A percentile compares a stretch with the other conserved stretches of the same genome.
Conservation (phyloP, 495 filamentous ascomycete species). For the Penicillium daleae region DNA sequence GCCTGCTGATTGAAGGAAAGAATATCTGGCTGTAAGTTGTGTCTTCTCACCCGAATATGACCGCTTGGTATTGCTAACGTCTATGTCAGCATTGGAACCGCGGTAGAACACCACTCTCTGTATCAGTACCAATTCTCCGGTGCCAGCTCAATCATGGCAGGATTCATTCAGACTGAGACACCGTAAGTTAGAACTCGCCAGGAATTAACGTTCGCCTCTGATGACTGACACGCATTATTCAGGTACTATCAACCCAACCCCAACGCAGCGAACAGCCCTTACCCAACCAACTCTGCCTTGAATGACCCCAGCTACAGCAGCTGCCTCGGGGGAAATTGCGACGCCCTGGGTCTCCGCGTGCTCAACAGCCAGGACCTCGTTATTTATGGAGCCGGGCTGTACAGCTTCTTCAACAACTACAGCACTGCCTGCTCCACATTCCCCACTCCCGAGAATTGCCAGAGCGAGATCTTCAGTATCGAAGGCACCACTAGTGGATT, state of each 20-base stretch:
- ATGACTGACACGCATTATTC: background rate
- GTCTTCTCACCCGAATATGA: background rate
- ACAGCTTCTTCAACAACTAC: constrained; percentile 75
- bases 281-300: constrained; percentile 46
- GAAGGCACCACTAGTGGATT: constrained; percentile 43
- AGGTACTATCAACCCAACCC: constrained; percentile 69
- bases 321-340: constrained; percentile 57
- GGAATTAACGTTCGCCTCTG: background rate
- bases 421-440: constrained; percentile 49
- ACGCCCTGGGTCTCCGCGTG: constrained; percentile 69
- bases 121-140: constrained; percentile 81
- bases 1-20: constrained; percentile 61
- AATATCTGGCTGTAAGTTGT: constrained; percentile 59
- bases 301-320: constrained; percentile 63
- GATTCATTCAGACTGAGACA: constrained; percentile 84
- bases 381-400: constrained; percentile 73
- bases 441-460: constrained; percentile 57
- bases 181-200: constrained; percentile 41
- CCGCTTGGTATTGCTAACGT: constrained; percentile 10
- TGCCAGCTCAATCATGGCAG: constrained; percentile 71
- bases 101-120: constrained; percentile 74
- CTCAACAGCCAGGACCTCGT: constrained; percentile 59
- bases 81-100: constrained; percentile 60
- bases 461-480: constrained; percentile 63
- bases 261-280: constrained; percentile 59